A percentile compares a stretch with the other conserved stretches of the same genome.
phyloP scores from a whole-genome alignment of 2,329 filamentous ascomycete genomes.

The Periglandula ipomoeae region DNA sequence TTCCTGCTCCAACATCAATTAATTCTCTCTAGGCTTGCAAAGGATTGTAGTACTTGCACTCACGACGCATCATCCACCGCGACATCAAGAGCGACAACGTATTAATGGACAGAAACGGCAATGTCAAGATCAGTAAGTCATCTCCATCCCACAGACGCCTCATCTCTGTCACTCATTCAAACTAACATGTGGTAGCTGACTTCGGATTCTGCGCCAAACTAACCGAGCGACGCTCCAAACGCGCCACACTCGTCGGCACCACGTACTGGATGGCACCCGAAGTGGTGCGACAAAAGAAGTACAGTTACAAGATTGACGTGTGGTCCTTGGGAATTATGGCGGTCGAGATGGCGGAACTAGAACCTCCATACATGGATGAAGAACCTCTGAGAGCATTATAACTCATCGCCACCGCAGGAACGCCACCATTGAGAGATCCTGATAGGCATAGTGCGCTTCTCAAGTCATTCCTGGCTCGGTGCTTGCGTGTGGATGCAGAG shows the following conservation, averaged over 20 bases:
- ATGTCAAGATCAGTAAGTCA: slow-evolving; percentile 50
- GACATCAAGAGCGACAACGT: slow-evolving; percentile 99
- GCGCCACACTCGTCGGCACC: slow-evolving; percentile 97
- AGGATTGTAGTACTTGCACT: slow-evolving; percentile 85
- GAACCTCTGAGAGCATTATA: slow-evolving; percentile 96
- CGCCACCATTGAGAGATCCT: slow-evolving; percentile 92
- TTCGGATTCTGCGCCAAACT: slow-evolving; percentile 99
- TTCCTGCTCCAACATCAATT: no score
- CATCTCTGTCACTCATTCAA: no score
- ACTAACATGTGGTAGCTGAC: slow-evolving; percentile 59
- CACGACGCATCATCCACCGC: slow-evolving; percentile 92
- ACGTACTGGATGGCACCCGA: slow-evolving; percentile 99
- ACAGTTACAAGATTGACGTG: slow-evolving; percentile 95
- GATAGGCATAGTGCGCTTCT: slow-evolving; percentile 97
- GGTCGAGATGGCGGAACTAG: slow-evolving; percentile 99
- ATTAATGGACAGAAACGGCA: slow-evolving; percentile 56
- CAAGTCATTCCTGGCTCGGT: slow-evolving; percentile 93
- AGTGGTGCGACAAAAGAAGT: slow-evolving; percentile 98
- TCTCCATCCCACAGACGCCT: neutral
- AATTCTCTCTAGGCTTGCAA: slow-evolving; percentile 65
- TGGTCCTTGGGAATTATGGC: slow-evolving; percentile 99
- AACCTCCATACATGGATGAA: slow-evolving; percentile 95
- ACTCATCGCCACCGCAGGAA: slow-evolving; percentile 95
- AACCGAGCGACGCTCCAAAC: slow-evolving; percentile 92
- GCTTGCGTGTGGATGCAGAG: slow-evolving; percentile 93